These are phyloP conservation scores for Annona cherimola DNA, from an alignment of 164 flowering plant genomes.

Conservation along the genomic window DNA sequence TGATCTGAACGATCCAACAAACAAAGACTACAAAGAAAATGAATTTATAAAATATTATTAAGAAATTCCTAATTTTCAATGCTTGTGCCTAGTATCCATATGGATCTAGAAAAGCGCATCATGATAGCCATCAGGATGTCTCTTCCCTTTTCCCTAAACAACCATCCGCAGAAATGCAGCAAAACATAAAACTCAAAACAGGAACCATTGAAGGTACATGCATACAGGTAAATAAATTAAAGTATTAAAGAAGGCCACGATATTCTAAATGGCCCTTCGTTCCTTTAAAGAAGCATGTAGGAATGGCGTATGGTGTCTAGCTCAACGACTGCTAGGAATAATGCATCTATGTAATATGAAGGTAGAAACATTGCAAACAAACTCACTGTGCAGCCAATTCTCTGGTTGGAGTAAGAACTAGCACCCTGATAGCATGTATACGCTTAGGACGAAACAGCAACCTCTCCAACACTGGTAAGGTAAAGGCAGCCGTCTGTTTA, in stretches of 20 bases:
- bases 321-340: neutral
- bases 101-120: no score
- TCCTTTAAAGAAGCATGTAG: neutral
- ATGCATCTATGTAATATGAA: neutral
- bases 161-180: no score
- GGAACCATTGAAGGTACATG: no score
- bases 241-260: neutral
- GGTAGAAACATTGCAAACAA: neutral
- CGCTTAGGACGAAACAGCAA: slow-evolving; percentile 77
- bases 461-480: slow-evolving; percentile 87
- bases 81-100: no score
- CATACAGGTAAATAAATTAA: no score
- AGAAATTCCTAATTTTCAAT: no score
- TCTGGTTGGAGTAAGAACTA: slow-evolving; percentile 93
- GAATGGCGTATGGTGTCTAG: neutral
- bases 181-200: neutral
- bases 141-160: no score
- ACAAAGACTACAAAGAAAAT: no score
- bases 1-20: no score
- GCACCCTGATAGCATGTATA: slow-evolving; percentile 70
- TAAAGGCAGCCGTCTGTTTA: slow-evolving; percentile 92
- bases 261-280: neutral
- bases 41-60: no score
- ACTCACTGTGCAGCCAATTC: slow-evolving; percentile 96
- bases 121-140: no score